Conservation (phyloP, 352 stramenopile genomes). For the Globisporangium cederbergense region DNA sequence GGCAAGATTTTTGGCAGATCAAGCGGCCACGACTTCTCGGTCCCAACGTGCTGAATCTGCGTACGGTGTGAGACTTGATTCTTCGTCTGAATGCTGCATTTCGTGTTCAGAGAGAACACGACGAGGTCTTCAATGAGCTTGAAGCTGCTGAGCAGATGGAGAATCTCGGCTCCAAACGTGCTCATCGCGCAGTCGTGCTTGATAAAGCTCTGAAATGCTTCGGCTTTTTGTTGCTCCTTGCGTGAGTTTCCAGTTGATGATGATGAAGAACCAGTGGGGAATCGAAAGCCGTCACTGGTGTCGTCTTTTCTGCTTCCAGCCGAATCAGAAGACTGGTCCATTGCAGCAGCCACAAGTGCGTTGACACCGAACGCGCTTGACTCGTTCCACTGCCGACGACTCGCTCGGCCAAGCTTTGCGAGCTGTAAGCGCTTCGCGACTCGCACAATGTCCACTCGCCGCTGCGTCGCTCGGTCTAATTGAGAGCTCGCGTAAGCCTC, state of each 20-base stretch:
- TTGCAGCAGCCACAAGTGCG: conserved; percentile 12
- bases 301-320: conserved; percentile 43
- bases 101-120: conserved; percentile 66
- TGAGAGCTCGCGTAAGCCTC: conserved; percentile 59
- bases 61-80: conserved; percentile 22
- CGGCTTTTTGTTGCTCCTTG: conserved; percentile 33
- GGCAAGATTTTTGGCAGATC: conserved; percentile 58
- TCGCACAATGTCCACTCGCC: conserved; percentile 49
- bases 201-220: conserved; percentile 53
- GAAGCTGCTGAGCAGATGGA: conserved; percentile 49
- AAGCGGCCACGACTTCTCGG: conserved; percentile 33
- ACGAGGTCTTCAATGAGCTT: conserved; percentile 53
- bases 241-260: conserved; percentile 17
- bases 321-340: conserved; percentile 23
- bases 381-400: conserved; percentile 45
- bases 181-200: conserved; percentile 58
- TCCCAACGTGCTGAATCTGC: conserved; percentile 60
- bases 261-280: conserved; percentile 14
- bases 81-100: conserved; percentile 26
- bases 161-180: conserved; percentile 59
- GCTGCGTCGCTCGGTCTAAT: conserved; percentile 51
- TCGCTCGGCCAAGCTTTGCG: conserved; percentile 35
- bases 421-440: conserved; percentile 50
- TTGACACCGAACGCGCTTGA: conserved; percentile 8
- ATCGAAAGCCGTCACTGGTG: conserved; percentile 27